Evolutionary conservation across 108 stramenopile species (phyloP).

Genomic region (Skeletonema grethae): DNA sequence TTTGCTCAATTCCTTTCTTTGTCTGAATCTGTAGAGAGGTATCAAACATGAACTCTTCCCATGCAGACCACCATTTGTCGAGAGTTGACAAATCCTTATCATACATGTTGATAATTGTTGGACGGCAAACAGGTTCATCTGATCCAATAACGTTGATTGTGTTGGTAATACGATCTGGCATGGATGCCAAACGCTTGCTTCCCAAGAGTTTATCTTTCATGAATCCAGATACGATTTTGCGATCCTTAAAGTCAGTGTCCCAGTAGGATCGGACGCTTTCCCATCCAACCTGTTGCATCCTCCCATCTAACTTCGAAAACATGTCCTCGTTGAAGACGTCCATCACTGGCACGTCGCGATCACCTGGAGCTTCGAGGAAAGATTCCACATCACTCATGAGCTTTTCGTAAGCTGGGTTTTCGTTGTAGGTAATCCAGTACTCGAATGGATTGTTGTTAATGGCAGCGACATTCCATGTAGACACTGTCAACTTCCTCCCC

Average conservation of each 20-base stretch:
- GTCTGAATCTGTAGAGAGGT: conserved; percentile 43
- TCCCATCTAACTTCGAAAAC: conserved; percentile 60
- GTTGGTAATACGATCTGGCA: conserved; percentile 93
- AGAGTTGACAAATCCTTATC: conserved; percentile 53
- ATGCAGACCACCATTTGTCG: conserved; percentile 76
- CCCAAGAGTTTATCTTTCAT: conserved; percentile 75
- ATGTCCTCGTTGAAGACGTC: conserved; percentile 78
- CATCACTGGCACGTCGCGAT: conserved; percentile 66
- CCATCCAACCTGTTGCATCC: conserved; percentile 61
- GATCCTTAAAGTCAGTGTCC: conserved; percentile 69
- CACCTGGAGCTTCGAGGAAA: conserved; percentile 74
- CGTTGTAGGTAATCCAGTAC: conserved; percentile 84
- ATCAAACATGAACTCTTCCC: conserved; percentile 85
- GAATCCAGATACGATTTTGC: conserved; percentile 76
- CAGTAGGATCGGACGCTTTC: conserved; percentile 57
- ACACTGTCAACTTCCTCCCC: conserved; percentile 39
- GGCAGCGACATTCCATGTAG: conserved; percentile 89
- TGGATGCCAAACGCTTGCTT: conserved; percentile 83
- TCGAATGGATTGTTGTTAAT: conserved; percentile 93
- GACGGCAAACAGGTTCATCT: conserved; percentile 59
- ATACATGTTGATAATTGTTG: conserved; percentile 92
- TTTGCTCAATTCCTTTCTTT: conserved; percentile 47
- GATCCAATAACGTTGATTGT: conserved; percentile 65
- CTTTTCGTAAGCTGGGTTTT: conserved; percentile 39
- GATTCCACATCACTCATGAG: conserved; percentile 74